phyloP scores from a whole-genome alignment of 2,329 filamentous ascomycete genomes.

The Pyricularia pennisetigena region DNA sequence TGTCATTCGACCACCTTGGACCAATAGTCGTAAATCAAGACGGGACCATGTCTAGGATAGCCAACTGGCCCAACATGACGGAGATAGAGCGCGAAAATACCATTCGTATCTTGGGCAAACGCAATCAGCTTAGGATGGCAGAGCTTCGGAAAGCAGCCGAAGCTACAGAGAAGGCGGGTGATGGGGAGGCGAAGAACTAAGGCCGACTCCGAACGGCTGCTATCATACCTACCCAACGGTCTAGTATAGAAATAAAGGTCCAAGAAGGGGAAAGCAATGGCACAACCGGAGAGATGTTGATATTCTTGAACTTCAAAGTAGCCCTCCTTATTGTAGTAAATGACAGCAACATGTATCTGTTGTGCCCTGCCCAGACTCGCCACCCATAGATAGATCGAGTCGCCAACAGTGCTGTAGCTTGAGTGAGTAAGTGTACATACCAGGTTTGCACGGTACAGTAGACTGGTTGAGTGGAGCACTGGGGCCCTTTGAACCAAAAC shows the following conservation, averaged over 20 bases:
- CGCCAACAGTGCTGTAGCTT: too few species aligned
- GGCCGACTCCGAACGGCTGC: neutral
- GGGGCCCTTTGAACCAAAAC: neutral
- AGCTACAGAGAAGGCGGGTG: constrained; percentile 19
- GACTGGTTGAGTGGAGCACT: neutral
- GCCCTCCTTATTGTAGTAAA: too few species aligned
- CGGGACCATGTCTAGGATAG: constrained; percentile 59
- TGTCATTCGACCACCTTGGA: constrained; percentile 59
- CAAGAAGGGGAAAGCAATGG: neutral
- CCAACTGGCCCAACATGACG: constrained; percentile 65
- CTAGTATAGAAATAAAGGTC: neutral
- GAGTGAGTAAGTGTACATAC: too few species aligned
- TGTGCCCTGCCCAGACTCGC: too few species aligned
- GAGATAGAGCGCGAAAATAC: constrained; percentile 59
- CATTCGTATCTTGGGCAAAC: constrained; percentile 53
- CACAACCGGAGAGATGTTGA: too few species aligned
- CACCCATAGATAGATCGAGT: too few species aligned
- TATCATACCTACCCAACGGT: neutral
- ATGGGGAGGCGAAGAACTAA: neutral
- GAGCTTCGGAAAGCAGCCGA: constrained; percentile 30
- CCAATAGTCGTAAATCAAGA: constrained; percentile 67
- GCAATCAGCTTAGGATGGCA: constrained; percentile 55
- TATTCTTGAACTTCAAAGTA: too few species aligned
- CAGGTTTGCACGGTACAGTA: neutral
- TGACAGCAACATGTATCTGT: too few species aligned